A percentile compares a stretch with the other conserved stretches of the same genome.
Evolutionary conservation across 23 red algal species (phyloP).

Genomic region (Gracilaria caudata): DNA sequence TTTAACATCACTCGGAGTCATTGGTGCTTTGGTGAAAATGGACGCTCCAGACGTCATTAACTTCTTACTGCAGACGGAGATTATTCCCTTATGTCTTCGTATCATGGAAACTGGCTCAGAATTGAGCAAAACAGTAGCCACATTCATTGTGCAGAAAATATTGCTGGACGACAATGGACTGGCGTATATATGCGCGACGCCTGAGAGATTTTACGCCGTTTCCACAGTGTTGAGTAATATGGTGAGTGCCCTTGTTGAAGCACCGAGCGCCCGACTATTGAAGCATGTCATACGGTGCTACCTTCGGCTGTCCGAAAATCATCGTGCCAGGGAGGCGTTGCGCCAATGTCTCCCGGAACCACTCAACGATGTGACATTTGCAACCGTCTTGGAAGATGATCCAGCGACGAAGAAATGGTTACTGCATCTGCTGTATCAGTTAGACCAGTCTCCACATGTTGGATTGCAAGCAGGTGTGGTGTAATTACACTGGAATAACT

Average conservation of each 20-base stretch:
- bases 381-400: slow-evolving; percentile 85
- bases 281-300: slow-evolving; percentile 99
- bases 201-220: slow-evolving; percentile 98
- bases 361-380: slow-evolving; percentile 86
- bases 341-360: slow-evolving; percentile 88
- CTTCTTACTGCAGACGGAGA: slow-evolving; percentile 97
- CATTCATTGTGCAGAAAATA: slow-evolving; percentile 99
- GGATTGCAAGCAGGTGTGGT: slow-evolving; percentile 22
- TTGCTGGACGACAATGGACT: slow-evolving; percentile 96
- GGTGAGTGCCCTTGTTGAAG: slow-evolving; percentile 87
- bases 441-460: slow-evolving; percentile 52
- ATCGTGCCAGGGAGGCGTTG: slow-evolving; percentile 90
- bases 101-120: slow-evolving; percentile 99
- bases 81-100: slow-evolving; percentile 94
- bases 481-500: neutral
- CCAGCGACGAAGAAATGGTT: slow-evolving; percentile 93
- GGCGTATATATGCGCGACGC: slow-evolving; percentile 95
- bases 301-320: slow-evolving; percentile 94
- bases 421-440: slow-evolving; percentile 79
- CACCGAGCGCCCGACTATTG: slow-evolving; percentile 86
- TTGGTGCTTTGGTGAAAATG: slow-evolving; percentile 98
- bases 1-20: slow-evolving; percentile 98
- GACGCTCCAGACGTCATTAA: slow-evolving; percentile 98
- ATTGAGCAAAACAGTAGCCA: slow-evolving; percentile 98
- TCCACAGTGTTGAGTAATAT: slow-evolving; percentile 95